phyloP scores from a whole-genome alignment of 768 basidiomycete genomes.

The Lactarius sp. region DNA sequence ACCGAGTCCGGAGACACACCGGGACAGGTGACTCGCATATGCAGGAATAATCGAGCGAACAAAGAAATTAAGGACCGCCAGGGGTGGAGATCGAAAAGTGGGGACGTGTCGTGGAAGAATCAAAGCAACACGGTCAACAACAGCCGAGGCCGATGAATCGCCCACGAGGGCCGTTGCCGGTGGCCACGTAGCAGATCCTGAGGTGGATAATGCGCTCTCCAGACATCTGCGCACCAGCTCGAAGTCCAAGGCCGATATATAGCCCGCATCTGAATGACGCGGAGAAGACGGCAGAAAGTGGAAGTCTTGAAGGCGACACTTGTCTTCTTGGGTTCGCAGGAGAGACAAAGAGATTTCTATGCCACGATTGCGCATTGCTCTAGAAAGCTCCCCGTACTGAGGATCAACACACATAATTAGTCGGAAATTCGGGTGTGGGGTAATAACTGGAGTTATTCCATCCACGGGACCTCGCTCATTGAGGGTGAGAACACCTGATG shows the following conservation, averaged over 20 bases:
- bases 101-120: conserved; percentile 11
- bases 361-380: conserved; percentile 98
- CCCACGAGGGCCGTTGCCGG: conserved; percentile 7
- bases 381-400: conserved; percentile 85
- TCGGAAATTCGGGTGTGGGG: conserved; percentile 84
- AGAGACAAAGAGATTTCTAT: conserved; percentile 66
- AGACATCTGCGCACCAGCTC: conserved; percentile 22
- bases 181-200: neutral
- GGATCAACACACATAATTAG: conserved; percentile 94
- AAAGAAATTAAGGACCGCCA: conserved; percentile 5
- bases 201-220: neutral
- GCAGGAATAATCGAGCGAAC: conserved; percentile 18
- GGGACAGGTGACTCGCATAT: conserved; percentile 11
- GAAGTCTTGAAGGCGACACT: conserved; percentile 15
- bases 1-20: conserved; percentile 15
- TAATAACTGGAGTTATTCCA: conserved; percentile 66
- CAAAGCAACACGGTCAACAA: conserved; percentile 9
- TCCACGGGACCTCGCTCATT: conserved; percentile 85
- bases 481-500: conserved; percentile 72
- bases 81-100: neutral
- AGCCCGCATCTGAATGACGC: neutral
- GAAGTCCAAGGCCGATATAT: conserved; percentile 9
- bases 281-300: conserved; percentile 9
- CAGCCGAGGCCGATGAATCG: conserved; percentile 5
- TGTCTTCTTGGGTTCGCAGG: conserved; percentile 17